phyloP scores from a whole-genome alignment of 2,329 filamentous ascomycete species.

The Clonostachys rosea region DNA sequence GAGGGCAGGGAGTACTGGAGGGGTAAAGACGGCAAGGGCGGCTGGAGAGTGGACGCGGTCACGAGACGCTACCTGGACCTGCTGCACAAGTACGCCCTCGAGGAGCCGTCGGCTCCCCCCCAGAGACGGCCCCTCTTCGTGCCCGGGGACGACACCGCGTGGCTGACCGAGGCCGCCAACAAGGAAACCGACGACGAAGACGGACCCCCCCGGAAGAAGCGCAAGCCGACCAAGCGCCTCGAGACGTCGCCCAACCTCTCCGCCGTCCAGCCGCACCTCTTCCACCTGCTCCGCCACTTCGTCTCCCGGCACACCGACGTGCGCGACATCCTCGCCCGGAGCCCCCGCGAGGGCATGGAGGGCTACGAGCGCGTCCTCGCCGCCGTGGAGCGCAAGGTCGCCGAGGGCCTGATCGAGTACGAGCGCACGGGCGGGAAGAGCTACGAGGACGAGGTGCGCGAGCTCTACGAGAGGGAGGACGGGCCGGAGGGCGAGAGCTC shows the following conservation, averaged over 20 bases:
- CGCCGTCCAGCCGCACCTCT: conserved; percentile 86
- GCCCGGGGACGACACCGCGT: conserved; percentile 47
- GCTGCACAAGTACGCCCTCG: conserved; percentile 72
- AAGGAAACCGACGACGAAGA: conserved; percentile 21
- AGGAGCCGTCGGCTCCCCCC: conserved; percentile 50
- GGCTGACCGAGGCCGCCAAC: conserved; percentile 21
- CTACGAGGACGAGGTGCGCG: conserved; percentile 31
- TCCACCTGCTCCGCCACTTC: conserved; percentile 82
- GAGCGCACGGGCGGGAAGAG: conserved; percentile 45
- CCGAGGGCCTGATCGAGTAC: conserved; percentile 67
- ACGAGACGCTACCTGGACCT: conserved; percentile 88
- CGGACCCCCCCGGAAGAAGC: conserved; percentile 48
- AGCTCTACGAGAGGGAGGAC: conserved; percentile 17
- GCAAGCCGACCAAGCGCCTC: conserved; percentile 24
- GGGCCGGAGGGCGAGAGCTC: conserved; percentile 52
- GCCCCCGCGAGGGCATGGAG: conserved; percentile 64
- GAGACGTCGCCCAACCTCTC: conserved; percentile 58
- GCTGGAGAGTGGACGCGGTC: conserved; percentile 85
- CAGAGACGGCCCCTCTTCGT: conserved; percentile 69
- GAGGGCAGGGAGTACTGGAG: conserved; percentile 84
- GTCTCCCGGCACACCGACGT: conserved; percentile 78
- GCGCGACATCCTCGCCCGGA: conserved; percentile 74
- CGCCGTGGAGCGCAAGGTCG: conserved; percentile 72
- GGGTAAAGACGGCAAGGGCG: conserved; percentile 71
- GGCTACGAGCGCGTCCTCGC: conserved; percentile 72